Evolutionary conservation across 1,284 basidiomycete genomes (phyloP).

Genomic region (Prillingera fragicola): DNA sequence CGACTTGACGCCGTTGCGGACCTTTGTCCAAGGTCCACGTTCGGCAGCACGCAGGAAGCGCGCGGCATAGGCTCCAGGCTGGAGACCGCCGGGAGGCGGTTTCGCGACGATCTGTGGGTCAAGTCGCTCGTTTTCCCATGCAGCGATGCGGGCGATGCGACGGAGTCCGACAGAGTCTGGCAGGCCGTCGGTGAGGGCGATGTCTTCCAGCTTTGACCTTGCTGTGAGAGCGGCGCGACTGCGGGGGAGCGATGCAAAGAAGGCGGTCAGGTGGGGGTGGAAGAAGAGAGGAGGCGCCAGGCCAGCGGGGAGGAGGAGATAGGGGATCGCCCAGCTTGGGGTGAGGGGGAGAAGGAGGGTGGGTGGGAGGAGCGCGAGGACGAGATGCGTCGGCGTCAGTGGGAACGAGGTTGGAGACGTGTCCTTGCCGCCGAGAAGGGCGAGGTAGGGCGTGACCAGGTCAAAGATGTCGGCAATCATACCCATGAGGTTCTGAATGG

Average conservation of each 20-base stretch:
- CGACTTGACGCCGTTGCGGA: constrained; percentile 9
- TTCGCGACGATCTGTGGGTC: constrained; percentile 34
- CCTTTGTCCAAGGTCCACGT: constrained; percentile 41
- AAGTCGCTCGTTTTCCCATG: constrained; percentile 47
- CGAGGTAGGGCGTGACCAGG: constrained; percentile 24
- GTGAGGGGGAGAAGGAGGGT: constrained; percentile 42
- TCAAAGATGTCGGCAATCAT: constrained; percentile 18
- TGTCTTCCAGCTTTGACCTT: constrained; percentile 26
- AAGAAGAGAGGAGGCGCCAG: constrained; percentile 36
- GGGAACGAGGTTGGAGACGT: constrained; percentile 38
- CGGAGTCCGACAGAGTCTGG: constrained; percentile 32
- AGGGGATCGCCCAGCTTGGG: constrained; percentile 34
- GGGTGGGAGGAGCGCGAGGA: constrained; percentile 40
- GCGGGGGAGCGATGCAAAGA: constrained; percentile 22
- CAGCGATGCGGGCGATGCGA: constrained; percentile 35
- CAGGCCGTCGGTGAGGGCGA: constrained; percentile 37
- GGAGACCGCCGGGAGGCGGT: constrained; percentile 8
- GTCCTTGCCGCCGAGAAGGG: constrained; percentile 15
- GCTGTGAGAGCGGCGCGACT: constrained; percentile 15
- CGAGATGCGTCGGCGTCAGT: constrained; percentile 37
- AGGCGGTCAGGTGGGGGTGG: constrained; percentile 41
- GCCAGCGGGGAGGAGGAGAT: constrained; percentile 41
- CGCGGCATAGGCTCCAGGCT: constrained; percentile 27
- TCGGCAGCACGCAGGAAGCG: constrained; percentile 36
- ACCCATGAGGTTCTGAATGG: constrained; percentile 50